Conservation (phyloP, 305 asterid species). For the Solanum hybrid region DNA sequence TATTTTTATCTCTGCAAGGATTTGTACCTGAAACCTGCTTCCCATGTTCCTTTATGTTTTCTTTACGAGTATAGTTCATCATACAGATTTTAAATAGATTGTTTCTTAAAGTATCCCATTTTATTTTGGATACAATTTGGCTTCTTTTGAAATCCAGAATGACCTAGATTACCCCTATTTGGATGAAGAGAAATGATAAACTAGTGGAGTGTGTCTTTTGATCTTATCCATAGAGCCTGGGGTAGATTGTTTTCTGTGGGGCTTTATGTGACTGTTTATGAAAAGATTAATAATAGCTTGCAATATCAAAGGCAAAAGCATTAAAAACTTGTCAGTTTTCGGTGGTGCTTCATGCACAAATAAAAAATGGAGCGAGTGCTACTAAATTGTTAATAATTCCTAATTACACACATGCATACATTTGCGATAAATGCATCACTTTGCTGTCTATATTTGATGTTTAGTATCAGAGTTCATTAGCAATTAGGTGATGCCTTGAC, state of each 20-base stretch:
- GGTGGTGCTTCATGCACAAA: neutral
- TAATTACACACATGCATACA: neutral
- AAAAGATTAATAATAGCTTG: neutral
- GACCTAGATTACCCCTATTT: neutral
- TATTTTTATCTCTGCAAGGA: neutral
- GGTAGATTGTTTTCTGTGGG: neutral
- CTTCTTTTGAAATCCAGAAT: neutral
- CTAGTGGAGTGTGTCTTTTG: neutral
- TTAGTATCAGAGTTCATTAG: neutral
- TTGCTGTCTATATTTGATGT: neutral
- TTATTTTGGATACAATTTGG: neutral
- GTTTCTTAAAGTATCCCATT: neutral
- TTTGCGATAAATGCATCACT: neutral
- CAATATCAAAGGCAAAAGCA: neutral
- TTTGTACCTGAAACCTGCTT: neutral
- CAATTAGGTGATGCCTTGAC: neutral
- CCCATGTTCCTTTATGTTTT: neutral
- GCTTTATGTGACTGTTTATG: neutral
- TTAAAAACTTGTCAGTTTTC: neutral
- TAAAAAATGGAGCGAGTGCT: neutral
- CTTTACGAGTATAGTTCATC: neutral
- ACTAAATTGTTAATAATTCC: neutral
- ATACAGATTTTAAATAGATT: neutral
- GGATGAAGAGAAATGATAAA: neutral
- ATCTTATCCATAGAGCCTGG: neutral